Evolutionary conservation across 352 stramenopile genomes (phyloP).

Genomic region (Pythium vanterpoolii): DNA sequence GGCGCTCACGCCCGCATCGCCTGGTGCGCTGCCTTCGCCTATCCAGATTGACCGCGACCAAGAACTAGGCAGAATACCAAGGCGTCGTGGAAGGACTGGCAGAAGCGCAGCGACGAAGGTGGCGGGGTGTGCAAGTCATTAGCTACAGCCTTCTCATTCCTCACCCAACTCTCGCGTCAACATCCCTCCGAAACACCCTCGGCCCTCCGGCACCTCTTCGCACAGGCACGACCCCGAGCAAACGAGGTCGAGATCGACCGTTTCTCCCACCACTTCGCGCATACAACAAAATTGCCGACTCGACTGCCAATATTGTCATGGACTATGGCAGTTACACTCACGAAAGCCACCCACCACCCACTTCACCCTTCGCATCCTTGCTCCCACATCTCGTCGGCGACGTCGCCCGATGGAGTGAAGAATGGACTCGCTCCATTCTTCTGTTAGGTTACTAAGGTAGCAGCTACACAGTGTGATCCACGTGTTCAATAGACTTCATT

Average conservation of each 20-base stretch:
- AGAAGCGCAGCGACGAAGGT: not conserved
- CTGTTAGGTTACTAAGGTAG: too few species aligned
- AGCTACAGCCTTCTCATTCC: not conserved
- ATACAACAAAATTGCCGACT: not conserved
- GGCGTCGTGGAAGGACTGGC: not conserved
- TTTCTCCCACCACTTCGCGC: not conserved
- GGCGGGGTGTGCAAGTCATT: not conserved
- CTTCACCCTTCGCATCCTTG: not conserved
- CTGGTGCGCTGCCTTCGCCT: slow-evolving; percentile 2
- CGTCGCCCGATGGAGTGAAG: not conserved
- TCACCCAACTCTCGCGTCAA: not conserved
- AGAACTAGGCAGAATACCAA: slow-evolving; percentile 8
- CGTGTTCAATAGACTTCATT: too few species aligned
- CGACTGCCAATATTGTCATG: not conserved
- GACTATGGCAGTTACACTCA: not conserved
- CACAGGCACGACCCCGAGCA: not conserved
- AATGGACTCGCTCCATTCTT: not conserved
- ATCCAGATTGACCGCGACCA: not conserved
- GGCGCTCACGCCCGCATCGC: not conserved
- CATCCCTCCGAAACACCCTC: not conserved
- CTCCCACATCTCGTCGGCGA: not conserved
- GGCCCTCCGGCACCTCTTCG: not conserved
- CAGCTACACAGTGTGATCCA: too few species aligned
- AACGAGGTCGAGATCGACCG: not conserved
- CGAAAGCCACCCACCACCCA: not conserved